phyloP scores from a whole-genome alignment of 2,329 filamentous ascomycete species.

The Penicillium psychrosexuale region DNA sequence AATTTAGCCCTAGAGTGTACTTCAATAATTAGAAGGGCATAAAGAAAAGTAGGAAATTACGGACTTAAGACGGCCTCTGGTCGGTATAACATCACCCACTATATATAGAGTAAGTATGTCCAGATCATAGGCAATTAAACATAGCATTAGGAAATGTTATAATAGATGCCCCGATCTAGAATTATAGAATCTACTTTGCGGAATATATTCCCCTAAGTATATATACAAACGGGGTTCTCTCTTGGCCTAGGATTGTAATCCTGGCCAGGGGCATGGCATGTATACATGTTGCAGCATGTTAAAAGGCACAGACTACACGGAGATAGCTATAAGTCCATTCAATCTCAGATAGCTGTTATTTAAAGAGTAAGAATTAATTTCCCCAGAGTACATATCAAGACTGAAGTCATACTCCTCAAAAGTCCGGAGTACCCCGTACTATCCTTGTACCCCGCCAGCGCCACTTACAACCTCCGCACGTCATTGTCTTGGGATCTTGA shows the following conservation, averaged over 20 bases:
- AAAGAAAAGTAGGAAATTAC: not conserved
- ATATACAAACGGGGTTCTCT: not conserved
- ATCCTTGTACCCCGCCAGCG: no score
- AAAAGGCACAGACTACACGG: not conserved
- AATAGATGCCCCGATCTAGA: not conserved
- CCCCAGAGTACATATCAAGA: not conserved
- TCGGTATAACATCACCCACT: not conserved
- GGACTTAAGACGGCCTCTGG: not conserved
- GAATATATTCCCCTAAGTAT: no score
- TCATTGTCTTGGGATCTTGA: not conserved
- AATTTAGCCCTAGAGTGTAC: not conserved
- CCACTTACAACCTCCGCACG: not conserved
- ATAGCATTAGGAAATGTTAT: not conserved
- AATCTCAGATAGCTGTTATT: not conserved
- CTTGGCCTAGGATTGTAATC: not conserved
- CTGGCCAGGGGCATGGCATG: not conserved
- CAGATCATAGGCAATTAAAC: not conserved
- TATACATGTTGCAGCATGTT: not conserved
- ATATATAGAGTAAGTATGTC: not conserved
- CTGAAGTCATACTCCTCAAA: not conserved
- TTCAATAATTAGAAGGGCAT: no score
- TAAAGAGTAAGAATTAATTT: no score
- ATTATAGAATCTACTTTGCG: not conserved
- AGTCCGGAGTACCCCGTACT: not conserved
- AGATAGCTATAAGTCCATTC: not conserved